These are phyloP conservation scores for Castanopsis chinensis DNA, from an alignment of 306 rosid genomes.

Conservation along the genomic window DNA sequence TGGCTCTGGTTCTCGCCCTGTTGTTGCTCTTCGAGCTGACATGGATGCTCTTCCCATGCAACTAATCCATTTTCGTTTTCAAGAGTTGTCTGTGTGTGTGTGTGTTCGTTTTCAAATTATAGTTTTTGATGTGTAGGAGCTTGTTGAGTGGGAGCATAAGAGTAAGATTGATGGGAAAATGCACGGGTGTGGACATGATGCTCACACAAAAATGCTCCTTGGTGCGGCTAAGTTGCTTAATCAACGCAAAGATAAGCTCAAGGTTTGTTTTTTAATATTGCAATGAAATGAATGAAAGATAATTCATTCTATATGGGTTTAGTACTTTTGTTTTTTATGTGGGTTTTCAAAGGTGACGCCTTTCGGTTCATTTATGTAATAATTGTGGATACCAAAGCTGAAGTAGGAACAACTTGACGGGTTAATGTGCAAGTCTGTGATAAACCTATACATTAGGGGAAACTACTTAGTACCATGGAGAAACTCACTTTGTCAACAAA, in stretches of 20 bases:
- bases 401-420: no score
- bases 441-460: no score
- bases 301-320: no score
- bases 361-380: no score
- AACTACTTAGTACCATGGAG: no score
- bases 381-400: no score
- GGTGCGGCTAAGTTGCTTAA: constrained; percentile 52
- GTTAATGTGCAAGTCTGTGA: no score
- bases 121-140: constrained; percentile 27
- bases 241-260: no score
- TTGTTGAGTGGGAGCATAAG: constrained; percentile 49
- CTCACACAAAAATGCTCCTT: constrained; percentile 52
- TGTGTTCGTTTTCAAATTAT: background rate
- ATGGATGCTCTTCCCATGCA: constrained; percentile 43
- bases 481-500: background rate
- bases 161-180: constrained; percentile 52
- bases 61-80: background rate
- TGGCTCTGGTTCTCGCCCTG: constrained; percentile 34
- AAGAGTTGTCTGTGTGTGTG: background rate
- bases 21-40: constrained; percentile 43
- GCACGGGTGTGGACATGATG: constrained; percentile 55
- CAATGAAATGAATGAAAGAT: no score
- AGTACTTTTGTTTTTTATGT: no score
- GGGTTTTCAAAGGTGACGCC: no score
- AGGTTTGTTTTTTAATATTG: no score